These are phyloP conservation scores for Hermanozyma aechmeae DNA, from an alignment of 805 yeast genomes.

Conservation along the genomic window DNA sequence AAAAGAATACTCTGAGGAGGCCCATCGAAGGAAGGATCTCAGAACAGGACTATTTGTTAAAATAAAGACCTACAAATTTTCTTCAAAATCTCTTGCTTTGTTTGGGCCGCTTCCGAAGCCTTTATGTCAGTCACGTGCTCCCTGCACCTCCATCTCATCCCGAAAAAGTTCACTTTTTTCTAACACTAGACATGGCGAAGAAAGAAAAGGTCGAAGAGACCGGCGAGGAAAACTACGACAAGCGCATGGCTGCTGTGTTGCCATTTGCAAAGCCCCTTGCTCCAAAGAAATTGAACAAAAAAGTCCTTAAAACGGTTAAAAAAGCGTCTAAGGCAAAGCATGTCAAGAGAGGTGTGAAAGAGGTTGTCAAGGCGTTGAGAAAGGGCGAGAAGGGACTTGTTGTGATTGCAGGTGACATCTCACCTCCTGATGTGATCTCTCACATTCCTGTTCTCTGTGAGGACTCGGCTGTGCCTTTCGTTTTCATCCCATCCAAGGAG, in stretches of 20 bases:
- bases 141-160: slow-evolving; percentile 6
- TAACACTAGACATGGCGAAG: slow-evolving; percentile 27
- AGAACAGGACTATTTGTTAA: too few species aligned
- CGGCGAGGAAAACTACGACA: slow-evolving; percentile 78
- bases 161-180: slow-evolving; percentile 4
- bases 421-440: slow-evolving; percentile 94
- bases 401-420: slow-evolving; percentile 94
- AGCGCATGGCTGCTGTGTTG: slow-evolving; percentile 79
- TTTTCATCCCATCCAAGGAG: slow-evolving; percentile 94
- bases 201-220: slow-evolving; percentile 31
- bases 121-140: too few species aligned
- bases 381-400: slow-evolving; percentile 98
- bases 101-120: too few species aligned
- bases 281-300: slow-evolving; percentile 89
- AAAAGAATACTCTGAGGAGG: too few species aligned
- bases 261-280: slow-evolving; percentile 95
- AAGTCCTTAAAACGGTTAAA: slow-evolving; percentile 89
- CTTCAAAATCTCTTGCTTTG: too few species aligned
- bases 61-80: too few species aligned
- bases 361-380: slow-evolving; percentile 94
- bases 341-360: slow-evolving; percentile 97
- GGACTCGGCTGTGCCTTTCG: slow-evolving; percentile 82
- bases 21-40: too few species aligned
- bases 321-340: slow-evolving; percentile 98
- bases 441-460: slow-evolving; percentile 97